Conservation (phyloP, 2,329 filamentous ascomycete genomes). For the Colletotrichum sp. region DNA sequence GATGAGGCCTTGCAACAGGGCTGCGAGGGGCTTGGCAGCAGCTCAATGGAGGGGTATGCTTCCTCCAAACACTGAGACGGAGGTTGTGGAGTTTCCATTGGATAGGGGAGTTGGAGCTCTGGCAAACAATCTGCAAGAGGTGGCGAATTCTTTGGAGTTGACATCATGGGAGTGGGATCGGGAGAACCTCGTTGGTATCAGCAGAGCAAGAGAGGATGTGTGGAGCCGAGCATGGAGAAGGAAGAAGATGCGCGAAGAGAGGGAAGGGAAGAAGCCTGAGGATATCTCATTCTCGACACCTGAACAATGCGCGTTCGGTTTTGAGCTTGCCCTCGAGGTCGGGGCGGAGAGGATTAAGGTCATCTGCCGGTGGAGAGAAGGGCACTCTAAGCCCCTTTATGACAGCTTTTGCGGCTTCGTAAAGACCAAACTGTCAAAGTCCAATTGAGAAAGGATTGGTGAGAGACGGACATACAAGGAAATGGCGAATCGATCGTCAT, state of each 20-base stretch:
- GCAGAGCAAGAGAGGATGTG: conserved; percentile 72
- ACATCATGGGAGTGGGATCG: conserved; percentile 68
- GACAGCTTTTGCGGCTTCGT: conserved; percentile 89
- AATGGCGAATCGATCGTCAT: not conserved
- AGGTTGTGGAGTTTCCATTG: conserved; percentile 25
- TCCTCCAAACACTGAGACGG: conserved; percentile 45
- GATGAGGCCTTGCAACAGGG: conserved; percentile 61
- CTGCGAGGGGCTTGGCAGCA: conserved; percentile 49
- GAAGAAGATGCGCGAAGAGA: conserved; percentile 46
- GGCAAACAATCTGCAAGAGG: conserved; percentile 40
- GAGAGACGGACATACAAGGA: not conserved
- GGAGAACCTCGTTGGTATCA: conserved; percentile 58
- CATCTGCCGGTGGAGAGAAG: conserved; percentile 74
- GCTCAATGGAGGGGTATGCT: conserved; percentile 46
- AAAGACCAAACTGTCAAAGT: conserved; percentile 40
- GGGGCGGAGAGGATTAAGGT: conserved; percentile 48
- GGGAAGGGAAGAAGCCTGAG: conserved; percentile 24
- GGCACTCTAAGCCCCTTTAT: conserved; percentile 74
- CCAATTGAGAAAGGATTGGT: not conserved
- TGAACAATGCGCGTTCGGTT: conserved; percentile 57
- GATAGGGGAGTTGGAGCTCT: conserved; percentile 38
- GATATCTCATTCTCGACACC: conserved; percentile 21
- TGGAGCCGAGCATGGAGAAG: conserved; percentile 80
- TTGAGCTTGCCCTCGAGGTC: conserved; percentile 57
- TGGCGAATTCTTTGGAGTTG: conserved; percentile 63